phyloP scores from a whole-genome alignment of 2,329 filamentous ascomycete genomes.

The Claviceps africana region DNA sequence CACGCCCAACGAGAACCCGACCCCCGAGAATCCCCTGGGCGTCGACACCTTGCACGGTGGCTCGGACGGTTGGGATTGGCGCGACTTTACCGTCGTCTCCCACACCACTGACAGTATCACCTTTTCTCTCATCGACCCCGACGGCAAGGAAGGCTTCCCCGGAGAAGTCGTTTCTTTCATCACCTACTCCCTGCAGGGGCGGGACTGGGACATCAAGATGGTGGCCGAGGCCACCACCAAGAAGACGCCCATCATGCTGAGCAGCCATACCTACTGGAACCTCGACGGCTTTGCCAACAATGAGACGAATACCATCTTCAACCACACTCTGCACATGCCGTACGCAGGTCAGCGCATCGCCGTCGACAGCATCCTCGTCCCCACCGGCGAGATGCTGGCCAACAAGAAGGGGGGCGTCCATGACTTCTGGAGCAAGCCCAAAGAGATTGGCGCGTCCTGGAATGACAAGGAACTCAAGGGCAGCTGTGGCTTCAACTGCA shows the following conservation, averaged over 20 bases:
- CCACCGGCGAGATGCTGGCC: constrained; percentile 60
- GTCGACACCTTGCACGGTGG: constrained; percentile 57
- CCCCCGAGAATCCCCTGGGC: constrained; percentile 33
- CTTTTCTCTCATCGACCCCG: constrained; percentile 59
- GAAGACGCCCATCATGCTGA: constrained; percentile 74
- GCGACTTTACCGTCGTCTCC: constrained; percentile 63
- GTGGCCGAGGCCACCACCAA: constrained; percentile 55
- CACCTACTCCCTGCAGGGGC: constrained; percentile 54
- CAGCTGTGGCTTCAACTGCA: constrained; percentile 72
- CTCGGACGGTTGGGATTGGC: constrained; percentile 59
- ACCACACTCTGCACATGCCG: constrained; percentile 61
- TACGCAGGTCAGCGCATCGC: constrained; percentile 57
- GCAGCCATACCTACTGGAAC: constrained; percentile 66
- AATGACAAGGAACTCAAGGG: constrained; percentile 45
- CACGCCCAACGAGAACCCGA: constrained; percentile 49
- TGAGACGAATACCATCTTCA: constrained; percentile 47
- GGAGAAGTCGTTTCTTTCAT: constrained; percentile 62
- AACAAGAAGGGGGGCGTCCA: constrained; percentile 56
- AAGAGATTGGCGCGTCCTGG: constrained; percentile 62
- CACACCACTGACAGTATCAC: constrained; percentile 56
- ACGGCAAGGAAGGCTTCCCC: constrained; percentile 64
- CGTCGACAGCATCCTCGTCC: constrained; percentile 58
- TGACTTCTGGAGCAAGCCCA: constrained; percentile 71
- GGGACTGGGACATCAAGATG: constrained; percentile 62
- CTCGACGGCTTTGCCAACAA: constrained; percentile 67